These are phyloP conservation scores for Coemansia sp. DNA, from an alignment of 192 early-diverging fungal species.

Conservation along the genomic window DNA sequence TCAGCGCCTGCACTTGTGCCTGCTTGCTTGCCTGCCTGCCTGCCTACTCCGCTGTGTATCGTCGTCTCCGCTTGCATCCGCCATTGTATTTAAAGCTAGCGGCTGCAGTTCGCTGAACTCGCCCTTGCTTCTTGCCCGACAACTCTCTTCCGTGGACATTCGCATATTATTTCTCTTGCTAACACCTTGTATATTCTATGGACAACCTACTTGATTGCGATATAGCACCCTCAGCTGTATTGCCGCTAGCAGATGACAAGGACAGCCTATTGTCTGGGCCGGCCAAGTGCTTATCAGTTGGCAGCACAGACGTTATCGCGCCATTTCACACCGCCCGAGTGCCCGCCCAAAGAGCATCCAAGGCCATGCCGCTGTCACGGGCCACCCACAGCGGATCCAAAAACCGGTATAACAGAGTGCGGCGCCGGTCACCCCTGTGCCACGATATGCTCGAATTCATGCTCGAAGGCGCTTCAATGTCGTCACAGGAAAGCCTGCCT, in stretches of 20 bases:
- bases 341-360: slow-evolving; percentile 8
- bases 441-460: slow-evolving; percentile 54
- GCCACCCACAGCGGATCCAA: slow-evolving; percentile 7
- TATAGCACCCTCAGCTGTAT: neutral
- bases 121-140: neutral
- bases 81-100: slow-evolving; percentile 3
- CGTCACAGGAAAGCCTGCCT: slow-evolving; percentile 47
- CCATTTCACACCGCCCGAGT: slow-evolving; percentile 33
- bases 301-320: slow-evolving; percentile 25
- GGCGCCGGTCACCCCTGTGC: slow-evolving; percentile 52
- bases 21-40: neutral
- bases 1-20: neutral
- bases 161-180: neutral
- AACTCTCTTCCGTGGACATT: neutral
- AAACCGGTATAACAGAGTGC: slow-evolving; percentile 37
- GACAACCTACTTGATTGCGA: neutral
- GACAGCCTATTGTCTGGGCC: neutral
- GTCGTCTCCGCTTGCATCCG: neutral
- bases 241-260: neutral
- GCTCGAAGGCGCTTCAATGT: slow-evolving; percentile 44
- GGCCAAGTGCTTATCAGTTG: neutral
- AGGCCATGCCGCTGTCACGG: slow-evolving; percentile 11
- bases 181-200: slow-evolving; percentile 3
- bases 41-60: neutral
- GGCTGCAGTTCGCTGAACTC: neutral